These are phyloP conservation scores for Diaporthe caulivora DNA, from an alignment of 2,329 filamentous ascomycete genomes.

Conservation along the genomic window DNA sequence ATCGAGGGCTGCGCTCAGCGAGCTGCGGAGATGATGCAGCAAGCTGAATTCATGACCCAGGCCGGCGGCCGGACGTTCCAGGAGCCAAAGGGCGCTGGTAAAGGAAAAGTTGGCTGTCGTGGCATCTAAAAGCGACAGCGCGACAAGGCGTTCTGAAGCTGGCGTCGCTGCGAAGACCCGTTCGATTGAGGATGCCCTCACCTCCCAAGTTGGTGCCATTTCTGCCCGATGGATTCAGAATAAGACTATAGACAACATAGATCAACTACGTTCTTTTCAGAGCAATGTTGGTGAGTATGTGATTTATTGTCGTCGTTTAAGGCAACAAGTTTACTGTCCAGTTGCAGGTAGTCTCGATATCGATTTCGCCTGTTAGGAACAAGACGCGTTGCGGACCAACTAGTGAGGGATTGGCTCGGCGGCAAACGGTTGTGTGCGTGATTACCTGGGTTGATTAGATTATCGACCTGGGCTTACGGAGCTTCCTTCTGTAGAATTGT, in stretches of 20 bases:
- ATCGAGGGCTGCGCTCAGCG: not conserved
- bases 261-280: not conserved
- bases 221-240: not conserved
- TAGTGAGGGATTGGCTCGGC: not conserved
- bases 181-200: not conserved
- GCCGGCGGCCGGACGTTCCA: not conserved
- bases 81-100: constrained; percentile 8
- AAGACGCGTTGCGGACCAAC: not conserved
- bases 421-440: not conserved
- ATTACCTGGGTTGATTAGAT: not conserved
- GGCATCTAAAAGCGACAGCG: not conserved
- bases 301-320: not conserved
- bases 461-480: not conserved
- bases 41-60: not conserved
- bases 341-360: not conserved
- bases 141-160: not conserved
- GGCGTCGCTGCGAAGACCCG: not conserved
- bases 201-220: not conserved
- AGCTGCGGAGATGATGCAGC: not conserved
- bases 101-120: constrained; percentile 16
- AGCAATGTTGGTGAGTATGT: not conserved
- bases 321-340: not conserved
- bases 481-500: not conserved
- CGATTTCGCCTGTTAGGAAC: not conserved
- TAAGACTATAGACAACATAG: constrained; percentile 1